Evolutionary conservation across 75 land plant genomes (phyloP), one percentile per base, ranked within the genome.

Genomic region (Chamaecyparis obtusa): DNA sequence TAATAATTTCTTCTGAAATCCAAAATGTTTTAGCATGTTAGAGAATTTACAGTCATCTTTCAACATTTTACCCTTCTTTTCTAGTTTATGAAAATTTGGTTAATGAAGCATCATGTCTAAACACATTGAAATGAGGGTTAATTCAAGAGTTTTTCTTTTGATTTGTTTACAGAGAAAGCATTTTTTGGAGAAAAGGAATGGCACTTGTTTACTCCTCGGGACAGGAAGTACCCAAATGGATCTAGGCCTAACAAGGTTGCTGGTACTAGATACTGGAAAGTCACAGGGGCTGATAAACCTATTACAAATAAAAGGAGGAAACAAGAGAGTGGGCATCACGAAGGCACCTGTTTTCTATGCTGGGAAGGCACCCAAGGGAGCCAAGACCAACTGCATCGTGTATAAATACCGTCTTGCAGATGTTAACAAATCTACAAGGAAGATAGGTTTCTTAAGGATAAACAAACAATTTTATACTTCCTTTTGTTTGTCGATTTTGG

Each of bases 281-380:
- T 87, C 27, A 87, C 88, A 19, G 88, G 88, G 7, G 64, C 60
- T n/a, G 88, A 87, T 55, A 84, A 87, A 33, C 86, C 85, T 35
- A 87, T 87, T 33, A 86, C 54, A n/a, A 14, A 17, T 48, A 19
- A 80, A 87, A 43, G 85, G 87, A 7, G 83, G 86, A 80, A 55
- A 80, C 36, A 54, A 84, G 64, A 10, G 44, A 11, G 86, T 87
- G 2, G 88, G 88, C n/a, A 83, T 83, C 51, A 80, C 51, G 88
- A 87, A 87, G 35, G 83, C 88, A 19, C 86, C 85, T 36, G 88
- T 87, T 21, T 87, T 87, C 88, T 87, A 87, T 37, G 46, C 64
- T 51, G 87, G 88, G 27, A 80, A 83, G 19, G 85, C 87, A 43
- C 88, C 88, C 86, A 86, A 86, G 24, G 88, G 87, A 88, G 33